phyloP scores from a whole-genome alignment of 768 basidiomycete species.

The Gloeostereum incarnatum region DNA sequence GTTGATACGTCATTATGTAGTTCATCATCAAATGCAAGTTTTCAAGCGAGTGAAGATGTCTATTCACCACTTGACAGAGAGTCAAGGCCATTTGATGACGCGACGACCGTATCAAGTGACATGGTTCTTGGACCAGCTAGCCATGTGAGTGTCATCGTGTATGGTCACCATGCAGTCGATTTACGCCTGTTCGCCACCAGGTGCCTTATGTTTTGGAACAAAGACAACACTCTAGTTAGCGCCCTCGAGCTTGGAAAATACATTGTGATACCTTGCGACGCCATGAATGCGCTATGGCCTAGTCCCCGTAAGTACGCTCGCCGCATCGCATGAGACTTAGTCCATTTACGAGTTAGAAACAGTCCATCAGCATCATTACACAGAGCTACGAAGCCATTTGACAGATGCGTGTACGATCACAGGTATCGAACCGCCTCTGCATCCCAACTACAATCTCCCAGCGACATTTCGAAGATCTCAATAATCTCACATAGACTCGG shows the following conservation, averaged over 20 bases:
- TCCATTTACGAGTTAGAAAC: neutral
- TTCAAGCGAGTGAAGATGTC: slow-evolving; percentile 50
- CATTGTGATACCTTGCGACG: slow-evolving; percentile 54
- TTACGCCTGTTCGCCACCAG: slow-evolving; percentile 19
- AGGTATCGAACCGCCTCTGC: slow-evolving; percentile 5
- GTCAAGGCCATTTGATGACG: slow-evolving; percentile 46
- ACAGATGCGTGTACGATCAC: slow-evolving; percentile 3
- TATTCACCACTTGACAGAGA: slow-evolving; percentile 40
- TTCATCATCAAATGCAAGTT: slow-evolving; percentile 59
- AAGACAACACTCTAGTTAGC: slow-evolving; percentile 44
- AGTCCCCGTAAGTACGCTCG: slow-evolving; percentile 25
- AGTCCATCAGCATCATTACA: slow-evolving; percentile 8
- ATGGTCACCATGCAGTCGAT: neutral
- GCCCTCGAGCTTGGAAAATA: slow-evolving; percentile 61
- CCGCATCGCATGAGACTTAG: neutral
- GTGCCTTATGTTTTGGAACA: slow-evolving; percentile 57
- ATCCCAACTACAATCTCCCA: no score
- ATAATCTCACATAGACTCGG: no score
- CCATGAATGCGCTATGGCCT: slow-evolving; percentile 65
- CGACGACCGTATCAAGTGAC: slow-evolving; percentile 61
- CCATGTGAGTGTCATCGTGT: slow-evolving; percentile 34
- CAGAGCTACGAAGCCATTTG: slow-evolving; percentile 7
- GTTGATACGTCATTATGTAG: slow-evolving; percentile 21
- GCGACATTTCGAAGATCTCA: no score
- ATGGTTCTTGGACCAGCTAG: slow-evolving; percentile 65